Percentiles rank a stretch among this genome's conserved stretches.
These are phyloP conservation scores for Taiozyma onychis DNA, from an alignment of 1,139 yeast genomes.

Conservation along the genomic window DNA sequence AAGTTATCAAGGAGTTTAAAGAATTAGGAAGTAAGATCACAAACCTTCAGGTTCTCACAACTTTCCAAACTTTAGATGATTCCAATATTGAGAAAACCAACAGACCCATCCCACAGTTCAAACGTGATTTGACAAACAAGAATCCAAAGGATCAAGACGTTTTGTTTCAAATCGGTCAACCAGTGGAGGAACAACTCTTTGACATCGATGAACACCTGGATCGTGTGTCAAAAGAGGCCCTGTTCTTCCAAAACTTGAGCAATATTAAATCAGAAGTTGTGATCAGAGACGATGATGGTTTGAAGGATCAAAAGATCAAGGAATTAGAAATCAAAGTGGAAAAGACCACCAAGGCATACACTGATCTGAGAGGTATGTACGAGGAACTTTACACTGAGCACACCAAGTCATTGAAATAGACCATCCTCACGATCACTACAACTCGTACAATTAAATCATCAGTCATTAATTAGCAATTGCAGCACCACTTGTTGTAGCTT, in stretches of 20 bases:
- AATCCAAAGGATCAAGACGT: conserved; percentile 46
- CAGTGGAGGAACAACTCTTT: conserved; percentile 23
- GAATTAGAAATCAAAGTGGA: conserved; percentile 42
- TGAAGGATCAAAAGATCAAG: conserved; percentile 24
- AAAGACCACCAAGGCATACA: conserved; percentile 51
- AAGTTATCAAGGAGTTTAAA: conserved; percentile 61
- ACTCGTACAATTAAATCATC: not conserved
- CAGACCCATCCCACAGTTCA: conserved; percentile 45
- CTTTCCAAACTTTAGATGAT: conserved; percentile 8
- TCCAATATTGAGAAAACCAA: conserved; percentile 15
- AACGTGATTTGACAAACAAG: conserved; percentile 44
- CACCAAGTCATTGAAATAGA: conserved; percentile 24
- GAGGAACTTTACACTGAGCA: conserved; percentile 55
- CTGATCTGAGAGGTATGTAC: conserved; percentile 52
- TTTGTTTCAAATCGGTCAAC: conserved; percentile 36
- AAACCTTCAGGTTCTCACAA: conserved; percentile 30
- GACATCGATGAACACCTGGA: conserved; percentile 40
- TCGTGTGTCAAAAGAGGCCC: conserved; percentile 44
- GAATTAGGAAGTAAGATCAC: conserved; percentile 38
- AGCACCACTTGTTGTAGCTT: not conserved
- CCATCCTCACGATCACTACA: not conserved
- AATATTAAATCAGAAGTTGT: conserved; percentile 33
- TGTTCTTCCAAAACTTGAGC: conserved; percentile 40
- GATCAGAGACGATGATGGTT: conserved; percentile 13
- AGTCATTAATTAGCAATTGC: not conserved